Evolutionary conservation across 306 rosid genomes (phyloP), one percentile per base, ranked within the genome.

Genomic region (Astragalus glycyphyllos): DNA sequence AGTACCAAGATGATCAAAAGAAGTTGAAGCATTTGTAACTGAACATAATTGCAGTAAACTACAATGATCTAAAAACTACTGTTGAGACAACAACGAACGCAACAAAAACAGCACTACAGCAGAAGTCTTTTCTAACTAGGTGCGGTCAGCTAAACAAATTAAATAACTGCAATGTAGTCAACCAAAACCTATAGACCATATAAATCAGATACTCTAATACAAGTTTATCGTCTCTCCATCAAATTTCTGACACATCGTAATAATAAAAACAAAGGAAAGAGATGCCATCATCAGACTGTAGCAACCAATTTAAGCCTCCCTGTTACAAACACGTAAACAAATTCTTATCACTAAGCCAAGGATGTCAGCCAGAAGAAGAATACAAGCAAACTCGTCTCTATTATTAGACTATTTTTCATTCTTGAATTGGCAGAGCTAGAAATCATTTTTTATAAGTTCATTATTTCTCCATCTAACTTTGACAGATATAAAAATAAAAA

Each of bases 1-100:
- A 41, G 45, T 48, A 58, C 38, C 55, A 49, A 47, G 60, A 49
- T 49, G 31, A 12, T 53, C 68, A 60, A 79, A 23, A 16, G 16
- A 51, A 45, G 35, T 37, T 31, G 31, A 57, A 68, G 11, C 49
- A 14, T 31, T n/a, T 53, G 29, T 40, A 42, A 68, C 65, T 11
- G 31, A 74, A 11, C 12, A 58, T 45, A 44, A 58, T 16, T 72
- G 67, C 65, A 32, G 38, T 44, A 17, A 20, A 41, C 61, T 20
- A 32, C 38, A 66, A 50, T 44, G 40, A 37, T 4, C 68, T 46
- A 41, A 72, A 58, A 55, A 45, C 42, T 34, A 41, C 38, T 11
- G 10, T 11, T 17, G 45, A 11, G 58, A 35, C 51, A 71, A 11
- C 17, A 62, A 50, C 1, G 13, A 50, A 31, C 6, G 32, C 31